Evolutionary conservation across 108 stramenopile species (phyloP).

Genomic region (Skeletonema menzelii): DNA sequence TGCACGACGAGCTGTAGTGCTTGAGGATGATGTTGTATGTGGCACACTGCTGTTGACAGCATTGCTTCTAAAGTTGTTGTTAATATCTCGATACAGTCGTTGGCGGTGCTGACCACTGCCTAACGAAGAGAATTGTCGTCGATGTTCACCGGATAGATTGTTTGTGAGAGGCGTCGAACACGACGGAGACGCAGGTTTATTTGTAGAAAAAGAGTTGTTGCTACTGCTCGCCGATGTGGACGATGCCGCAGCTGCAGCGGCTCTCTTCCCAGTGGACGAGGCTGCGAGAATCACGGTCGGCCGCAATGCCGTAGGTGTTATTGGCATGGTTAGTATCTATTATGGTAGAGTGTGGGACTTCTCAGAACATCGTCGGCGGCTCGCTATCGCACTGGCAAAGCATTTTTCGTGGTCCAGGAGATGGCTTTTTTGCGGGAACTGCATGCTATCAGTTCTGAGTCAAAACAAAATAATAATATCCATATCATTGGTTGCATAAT

Average conservation of each 20-base stretch:
- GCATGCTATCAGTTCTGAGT: too few species aligned
- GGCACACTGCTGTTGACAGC: background rate
- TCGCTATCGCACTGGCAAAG: background rate
- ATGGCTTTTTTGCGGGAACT: background rate
- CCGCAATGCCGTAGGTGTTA: background rate
- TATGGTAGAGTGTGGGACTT: background rate
- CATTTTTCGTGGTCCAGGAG: background rate
- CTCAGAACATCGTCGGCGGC: background rate
- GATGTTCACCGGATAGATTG: background rate
- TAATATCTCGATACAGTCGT: background rate
- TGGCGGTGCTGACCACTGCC: background rate
- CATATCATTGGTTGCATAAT: background rate
- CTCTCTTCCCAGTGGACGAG: background rate
- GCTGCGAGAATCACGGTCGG: background rate
- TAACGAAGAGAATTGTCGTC: background rate
- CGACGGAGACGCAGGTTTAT: background rate
- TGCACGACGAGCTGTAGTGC: background rate
- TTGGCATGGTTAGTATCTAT: background rate
- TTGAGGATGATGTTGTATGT: background rate
- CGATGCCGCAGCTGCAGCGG: background rate
- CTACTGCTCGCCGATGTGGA: background rate
- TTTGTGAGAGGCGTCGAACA: background rate
- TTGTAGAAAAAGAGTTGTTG: background rate
- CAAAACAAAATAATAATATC: too few species aligned
- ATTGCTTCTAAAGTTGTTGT: background rate